Base-by-base conservation (phyloP, 2,329 filamentous ascomycete genomes). In the Amauroascus verrucosus region DNA sequence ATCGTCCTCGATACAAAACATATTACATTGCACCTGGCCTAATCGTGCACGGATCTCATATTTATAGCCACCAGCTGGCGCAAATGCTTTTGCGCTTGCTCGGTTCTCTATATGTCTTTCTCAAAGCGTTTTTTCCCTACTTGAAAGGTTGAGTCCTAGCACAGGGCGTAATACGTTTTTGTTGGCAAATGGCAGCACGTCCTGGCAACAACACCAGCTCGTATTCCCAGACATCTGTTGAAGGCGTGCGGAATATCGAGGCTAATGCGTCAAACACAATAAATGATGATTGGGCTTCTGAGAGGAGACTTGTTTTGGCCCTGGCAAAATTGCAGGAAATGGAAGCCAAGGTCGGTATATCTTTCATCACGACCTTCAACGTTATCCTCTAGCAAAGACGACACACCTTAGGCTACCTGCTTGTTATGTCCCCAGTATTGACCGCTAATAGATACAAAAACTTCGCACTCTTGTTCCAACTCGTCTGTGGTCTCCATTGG, bases 401-500 rank as follows among this genome's bases (percentile, higher is more conserved):
- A n/a, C n/a, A n/a, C n/a, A n/a, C n/a, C n/a, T n/a, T n/a, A n/a
- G n/a, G n/a, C n/a, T n/a, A n/a, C n/a, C n/a, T n/a, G n/a, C 6
- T 41, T 38, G 37, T 22, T 43, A 51, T 9, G 5, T 35, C 54
- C 32, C 44, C 13, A 14, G 30, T 46, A 30, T 38, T 52, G 20
- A 52, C 28, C 3, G 6, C 11, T 2, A 28, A 11, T 51, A 74
- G 71, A 70, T 74, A 48, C 70, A 72, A 50, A 63, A 68, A 56
- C 62, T 75, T 14, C 72, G 72, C 45, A 65, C 63, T 22, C 61
- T 73, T 16, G 60, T 74, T 28, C 72, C 72, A 2, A 66, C 65
- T 18, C 68, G 68, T 24, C 55, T 73, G 9, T 59, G 72, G 33
- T 67, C 70, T 11, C 70, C 71, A 3, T 54, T 73, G 11, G 59